phyloP scores from a whole-genome alignment of 2,329 filamentous ascomycete genomes.

The Xylariomycetidae sp. region DNA sequence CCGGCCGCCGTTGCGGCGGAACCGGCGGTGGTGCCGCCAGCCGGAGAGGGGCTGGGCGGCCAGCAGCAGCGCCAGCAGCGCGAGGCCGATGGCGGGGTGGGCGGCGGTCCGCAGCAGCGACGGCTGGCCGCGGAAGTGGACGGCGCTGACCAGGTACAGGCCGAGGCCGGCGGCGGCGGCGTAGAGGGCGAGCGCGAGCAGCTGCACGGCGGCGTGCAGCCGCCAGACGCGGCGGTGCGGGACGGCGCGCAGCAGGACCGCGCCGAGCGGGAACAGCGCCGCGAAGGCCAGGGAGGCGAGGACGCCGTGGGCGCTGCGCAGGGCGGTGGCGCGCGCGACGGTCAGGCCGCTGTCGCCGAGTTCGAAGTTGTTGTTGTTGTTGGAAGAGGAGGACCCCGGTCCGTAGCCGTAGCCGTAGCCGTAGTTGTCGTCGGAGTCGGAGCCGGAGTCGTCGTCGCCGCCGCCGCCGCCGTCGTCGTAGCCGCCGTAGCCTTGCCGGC shows the following conservation, averaged over 20 bases:
- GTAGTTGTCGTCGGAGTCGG: too few relatives aligned
- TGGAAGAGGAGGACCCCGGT: too few relatives aligned
- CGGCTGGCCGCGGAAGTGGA: constrained; percentile 23
- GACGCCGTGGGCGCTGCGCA: too few relatives aligned
- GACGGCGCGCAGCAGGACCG: constrained; percentile 34
- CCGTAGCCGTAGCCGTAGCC: too few relatives aligned
- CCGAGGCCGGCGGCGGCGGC: constrained; percentile 35
- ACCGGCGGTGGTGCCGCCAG: constrained; percentile 34
- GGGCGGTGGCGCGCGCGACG: too few relatives aligned
- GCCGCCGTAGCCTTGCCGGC: too few relatives aligned
- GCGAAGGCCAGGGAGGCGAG: constrained; percentile 39
- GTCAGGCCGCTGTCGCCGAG: too few relatives aligned
- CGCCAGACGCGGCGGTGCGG: constrained; percentile 30
- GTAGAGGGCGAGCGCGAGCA: constrained; percentile 30
- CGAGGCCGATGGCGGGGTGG: constrained; percentile 42
- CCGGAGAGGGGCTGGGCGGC: constrained; percentile 38
- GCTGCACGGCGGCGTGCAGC: constrained; percentile 34
- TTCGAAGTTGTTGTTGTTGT: too few relatives aligned
- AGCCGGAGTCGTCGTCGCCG: too few relatives aligned
- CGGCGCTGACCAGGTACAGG: constrained; percentile 31
- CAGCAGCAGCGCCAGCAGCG: constrained; percentile 33
- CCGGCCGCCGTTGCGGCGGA: constrained; percentile 27
- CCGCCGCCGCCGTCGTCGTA: too few relatives aligned
- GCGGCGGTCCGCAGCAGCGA: constrained; percentile 30
- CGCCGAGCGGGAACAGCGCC: constrained; percentile 37